Evolutionary conservation across 106 monocot genomes (phyloP).

Genomic region (Acanthochlamys bracteata): DNA sequence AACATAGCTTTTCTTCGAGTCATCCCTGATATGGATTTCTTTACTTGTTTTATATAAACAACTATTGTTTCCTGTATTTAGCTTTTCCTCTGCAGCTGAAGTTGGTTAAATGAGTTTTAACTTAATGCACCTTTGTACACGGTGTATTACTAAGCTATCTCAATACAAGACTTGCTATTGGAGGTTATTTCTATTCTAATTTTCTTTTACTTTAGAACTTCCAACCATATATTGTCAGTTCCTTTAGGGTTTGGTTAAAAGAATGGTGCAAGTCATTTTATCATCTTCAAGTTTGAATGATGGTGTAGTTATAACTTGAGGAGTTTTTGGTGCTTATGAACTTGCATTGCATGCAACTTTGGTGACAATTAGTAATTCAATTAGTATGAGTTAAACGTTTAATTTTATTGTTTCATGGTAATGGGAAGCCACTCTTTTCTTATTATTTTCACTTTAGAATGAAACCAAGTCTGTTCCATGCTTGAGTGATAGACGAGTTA

Average conservation of each 20-base stretch:
- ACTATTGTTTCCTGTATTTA: constrained; percentile 13
- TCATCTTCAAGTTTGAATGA: no score
- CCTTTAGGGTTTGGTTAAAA: neutral
- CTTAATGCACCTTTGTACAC: constrained; percentile 19
- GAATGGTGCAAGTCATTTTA: no score
- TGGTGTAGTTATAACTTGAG: no score
- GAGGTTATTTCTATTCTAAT: constrained; percentile 3
- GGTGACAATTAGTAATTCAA: no score
- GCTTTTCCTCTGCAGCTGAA: constrained; percentile 37
- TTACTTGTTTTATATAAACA: constrained; percentile 8
- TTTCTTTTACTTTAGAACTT: neutral
- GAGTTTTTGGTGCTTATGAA: no score
- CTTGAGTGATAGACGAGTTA: constrained; percentile 15
- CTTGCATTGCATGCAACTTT: no score
- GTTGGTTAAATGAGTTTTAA: constrained; percentile 21
- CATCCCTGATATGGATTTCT: constrained; percentile 9
- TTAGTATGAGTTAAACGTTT: neutral
- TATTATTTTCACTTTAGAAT: neutral
- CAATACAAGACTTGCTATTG: constrained; percentile 4
- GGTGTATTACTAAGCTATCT: constrained; percentile 7
- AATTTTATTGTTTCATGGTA: neutral
- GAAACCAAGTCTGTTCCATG: constrained; percentile 9
- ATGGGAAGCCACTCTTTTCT: neutral
- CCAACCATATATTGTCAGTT: neutral
- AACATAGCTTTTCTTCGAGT: constrained; percentile 13